Base-by-base conservation (phyloP, 306 rosid genomes). In the Leucaena leucocephala region DNA sequence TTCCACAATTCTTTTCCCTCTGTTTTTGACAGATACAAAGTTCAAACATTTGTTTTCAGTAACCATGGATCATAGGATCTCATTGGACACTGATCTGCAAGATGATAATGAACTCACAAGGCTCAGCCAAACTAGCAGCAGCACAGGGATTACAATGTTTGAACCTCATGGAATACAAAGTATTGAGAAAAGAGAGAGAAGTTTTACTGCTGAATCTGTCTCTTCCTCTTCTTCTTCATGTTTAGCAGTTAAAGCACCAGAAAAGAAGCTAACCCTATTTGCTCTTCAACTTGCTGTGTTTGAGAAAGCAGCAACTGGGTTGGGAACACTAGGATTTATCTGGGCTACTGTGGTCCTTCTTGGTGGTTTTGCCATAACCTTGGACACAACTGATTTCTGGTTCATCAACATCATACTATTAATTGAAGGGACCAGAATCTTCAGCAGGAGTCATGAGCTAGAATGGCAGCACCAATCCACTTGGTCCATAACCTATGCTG, bases 391-490 rank as follows among this genome's bases (percentile, higher is more conserved):
- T 0, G 97, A 94, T 68, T 94, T 92, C 77, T 92, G 98, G 98
- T 84, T 92, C 84, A 87, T 94, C 82, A 90, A 97, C 19, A 79
- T 96, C 80, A 96, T 96, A 74, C 79, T 93, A 33, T 68, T 96
- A 79, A 86, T 91, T 19, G 98, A 96, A 71, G 99, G 99, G 38
- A 81, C 98, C 27, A 76, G 99, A 49, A 89, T 96, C 21, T 93
- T 96, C 85, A 96, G 99, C 88, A 80, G 99, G 66, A 96, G 99
- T 45, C 99, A 87, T 50, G 99, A 96, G 83, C 92, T 96, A 59
- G 98, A 96, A 73, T 96, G 99, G 98, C 99, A 96, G 69, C 99
- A 93, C 81, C 98, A 93, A 81, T 89, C 97, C 27, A 96, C 97
- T 35, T 91, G 96, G 98, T 89, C 99, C 19, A 75, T 91, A 21